Conservation (phyloP, 768 basidiomycete genomes). For the Leccinellum albellum region DNA sequence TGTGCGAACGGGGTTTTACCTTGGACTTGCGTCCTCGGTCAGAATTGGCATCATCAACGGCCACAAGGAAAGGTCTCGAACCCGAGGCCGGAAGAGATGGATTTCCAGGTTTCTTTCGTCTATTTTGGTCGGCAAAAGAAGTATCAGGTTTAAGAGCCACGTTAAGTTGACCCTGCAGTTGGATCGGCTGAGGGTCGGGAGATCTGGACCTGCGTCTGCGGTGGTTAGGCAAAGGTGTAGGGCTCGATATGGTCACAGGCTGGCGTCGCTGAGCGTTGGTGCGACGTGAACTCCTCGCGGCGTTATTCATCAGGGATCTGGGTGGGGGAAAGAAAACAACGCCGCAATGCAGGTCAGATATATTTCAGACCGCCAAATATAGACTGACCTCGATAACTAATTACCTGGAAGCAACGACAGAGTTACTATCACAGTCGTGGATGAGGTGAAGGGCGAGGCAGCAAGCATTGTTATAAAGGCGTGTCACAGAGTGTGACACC, state of each 20-base stretch:
- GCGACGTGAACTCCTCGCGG: constrained; percentile 25
- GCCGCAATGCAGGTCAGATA: constrained; percentile 1
- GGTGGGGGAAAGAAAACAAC: not conserved
- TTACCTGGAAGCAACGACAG: not conserved
- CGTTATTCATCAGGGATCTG: constrained; percentile 20
- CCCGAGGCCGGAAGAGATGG: constrained; percentile 10
- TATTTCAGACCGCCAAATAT: not conserved
- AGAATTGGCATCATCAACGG: constrained; percentile 24
- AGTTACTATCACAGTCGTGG: constrained; percentile 5
- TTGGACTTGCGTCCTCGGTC: constrained; percentile 34
- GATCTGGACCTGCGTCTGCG: constrained; percentile 36
- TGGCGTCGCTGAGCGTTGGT: constrained; percentile 25
- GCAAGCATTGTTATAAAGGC: constrained; percentile 8
- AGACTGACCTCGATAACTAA: constrained; percentile 6
- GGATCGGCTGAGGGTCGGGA: constrained; percentile 25
- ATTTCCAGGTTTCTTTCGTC: constrained; percentile 29
- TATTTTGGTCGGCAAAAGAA: constrained; percentile 22
- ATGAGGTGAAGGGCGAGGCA: constrained; percentile 6
- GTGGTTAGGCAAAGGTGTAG: constrained; percentile 15
- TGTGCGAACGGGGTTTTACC: constrained; percentile 24
- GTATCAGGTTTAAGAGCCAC: constrained; percentile 19
- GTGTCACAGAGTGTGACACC: constrained; percentile 3
- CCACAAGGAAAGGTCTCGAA: constrained; percentile 27
- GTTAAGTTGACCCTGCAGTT: constrained; percentile 12
- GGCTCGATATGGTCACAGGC: constrained; percentile 12